Conservation (phyloP, 2,329 filamentous ascomycete species). For the Alternaria hordeiaustralica region DNA sequence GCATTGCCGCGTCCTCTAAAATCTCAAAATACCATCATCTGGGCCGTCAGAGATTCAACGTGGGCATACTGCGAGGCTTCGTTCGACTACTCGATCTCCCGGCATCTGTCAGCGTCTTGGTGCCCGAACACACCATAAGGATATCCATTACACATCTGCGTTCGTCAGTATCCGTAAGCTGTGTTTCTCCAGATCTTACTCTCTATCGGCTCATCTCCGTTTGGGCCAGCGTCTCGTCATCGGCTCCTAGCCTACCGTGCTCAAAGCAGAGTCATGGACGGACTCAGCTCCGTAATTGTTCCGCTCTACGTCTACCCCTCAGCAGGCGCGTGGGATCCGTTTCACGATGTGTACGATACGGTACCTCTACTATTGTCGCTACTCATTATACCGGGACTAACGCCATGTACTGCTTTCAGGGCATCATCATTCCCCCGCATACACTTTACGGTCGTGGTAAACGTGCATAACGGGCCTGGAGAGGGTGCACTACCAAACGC, state of each 20-base stretch:
- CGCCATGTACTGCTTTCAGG: slow-evolving; percentile 24
- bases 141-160: slow-evolving; percentile 4
- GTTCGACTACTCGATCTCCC: slow-evolving; percentile 19
- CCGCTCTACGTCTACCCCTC: slow-evolving; percentile 59
- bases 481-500: slow-evolving; percentile 50
- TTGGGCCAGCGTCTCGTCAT: neutral
- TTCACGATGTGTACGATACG: slow-evolving; percentile 51
- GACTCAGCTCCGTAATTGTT: slow-evolving; percentile 49
- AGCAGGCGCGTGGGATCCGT: slow-evolving; percentile 55
- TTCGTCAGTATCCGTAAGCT: slow-evolving; percentile 8
- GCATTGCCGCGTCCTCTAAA: slow-evolving; percentile 29
- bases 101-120: slow-evolving; percentile 15
- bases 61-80: slow-evolving; percentile 19
- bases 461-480: slow-evolving; percentile 58
- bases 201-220: slow-evolving; percentile 1
- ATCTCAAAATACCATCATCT: slow-evolving; percentile 24
- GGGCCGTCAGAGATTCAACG: slow-evolving; percentile 26
- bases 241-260: slow-evolving; percentile 10
- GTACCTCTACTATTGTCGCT: slow-evolving; percentile 1
- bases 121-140: slow-evolving; percentile 18
- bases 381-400: neutral
- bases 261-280: slow-evolving; percentile 19
- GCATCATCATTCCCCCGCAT: slow-evolving; percentile 44
- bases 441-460: slow-evolving; percentile 60
- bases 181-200: neutral